Percentiles rank a stretch among this genome's conserved stretches.
Conservation (phyloP, 1,139 yeast genomes). For the Candida neerlandica region DNA sequence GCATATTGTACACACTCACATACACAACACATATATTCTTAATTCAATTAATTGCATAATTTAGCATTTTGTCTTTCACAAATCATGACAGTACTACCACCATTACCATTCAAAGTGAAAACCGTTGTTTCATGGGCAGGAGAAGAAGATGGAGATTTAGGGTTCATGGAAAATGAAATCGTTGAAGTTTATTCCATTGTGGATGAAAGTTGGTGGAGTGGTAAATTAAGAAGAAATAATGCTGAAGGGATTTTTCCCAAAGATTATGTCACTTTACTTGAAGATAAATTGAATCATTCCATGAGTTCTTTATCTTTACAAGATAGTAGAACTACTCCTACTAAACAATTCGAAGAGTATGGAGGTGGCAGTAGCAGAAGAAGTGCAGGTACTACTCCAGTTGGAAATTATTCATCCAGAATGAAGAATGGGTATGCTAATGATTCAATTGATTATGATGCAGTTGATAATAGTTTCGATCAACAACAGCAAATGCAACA, state of each 20-base stretch:
- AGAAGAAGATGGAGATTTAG: constrained; percentile 83
- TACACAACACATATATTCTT: not conserved
- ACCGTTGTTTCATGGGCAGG: constrained; percentile 92
- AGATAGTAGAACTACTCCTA: constrained; percentile 18
- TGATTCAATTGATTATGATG: constrained; percentile 23
- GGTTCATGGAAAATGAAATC: constrained; percentile 90
- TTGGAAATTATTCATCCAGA: constrained; percentile 13
- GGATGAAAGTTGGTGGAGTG: constrained; percentile 94
- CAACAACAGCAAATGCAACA: constrained; percentile 15
- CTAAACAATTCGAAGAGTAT: constrained; percentile 15
- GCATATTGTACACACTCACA: not conserved
- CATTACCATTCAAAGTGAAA: constrained; percentile 70
- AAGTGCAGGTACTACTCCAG: constrained; percentile 21
- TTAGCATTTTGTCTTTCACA: not conserved
- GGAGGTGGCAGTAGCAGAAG: constrained; percentile 13
- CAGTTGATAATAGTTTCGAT: constrained; percentile 31
- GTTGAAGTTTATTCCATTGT: constrained; percentile 80
- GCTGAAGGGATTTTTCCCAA: constrained; percentile 86
- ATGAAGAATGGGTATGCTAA: constrained; percentile 24
- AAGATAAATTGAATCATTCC: constrained; percentile 22
- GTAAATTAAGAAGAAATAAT: constrained; percentile 75
- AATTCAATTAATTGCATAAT: not conserved
- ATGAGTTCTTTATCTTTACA: constrained; percentile 19
- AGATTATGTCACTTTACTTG: constrained; percentile 73
- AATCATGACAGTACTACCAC: constrained; percentile 22